These are phyloP conservation scores for Arthrobotrys musiformis DNA, from an alignment of 2,329 filamentous ascomycete genomes.

Conservation along the genomic window DNA sequence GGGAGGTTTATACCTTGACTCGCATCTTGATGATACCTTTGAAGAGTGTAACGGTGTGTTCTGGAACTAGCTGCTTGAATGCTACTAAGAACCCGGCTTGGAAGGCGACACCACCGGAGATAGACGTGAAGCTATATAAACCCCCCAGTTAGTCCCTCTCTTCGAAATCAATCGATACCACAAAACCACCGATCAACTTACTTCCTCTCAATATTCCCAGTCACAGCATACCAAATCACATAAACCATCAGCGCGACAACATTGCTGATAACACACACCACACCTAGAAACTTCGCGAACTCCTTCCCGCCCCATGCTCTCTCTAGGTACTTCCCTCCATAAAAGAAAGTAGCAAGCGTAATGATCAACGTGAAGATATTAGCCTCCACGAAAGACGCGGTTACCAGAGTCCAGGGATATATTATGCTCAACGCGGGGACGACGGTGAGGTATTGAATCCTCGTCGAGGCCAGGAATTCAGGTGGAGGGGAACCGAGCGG, in stretches of 20 bases:
- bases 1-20: conserved; percentile 69
- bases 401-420: conserved; percentile 93
- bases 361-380: conserved; percentile 88
- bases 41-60: conserved; percentile 95
- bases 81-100: conserved; percentile 95
- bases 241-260: conserved; percentile 62
- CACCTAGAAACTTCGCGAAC: conserved; percentile 86
- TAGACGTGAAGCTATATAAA: conserved; percentile 77
- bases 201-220: conserved; percentile 34
- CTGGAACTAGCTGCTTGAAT: conserved; percentile 96
- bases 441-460: conserved; percentile 86
- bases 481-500: conserved; percentile 60
- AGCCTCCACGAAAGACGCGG: conserved; percentile 87
- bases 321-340: conserved; percentile 94
- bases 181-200: conserved; percentile 18
- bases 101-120: conserved; percentile 87
- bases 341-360: conserved; percentile 81
- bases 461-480: conserved; percentile 64
- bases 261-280: conserved; percentile 77
- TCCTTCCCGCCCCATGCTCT: conserved; percentile 93
- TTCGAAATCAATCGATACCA: not conserved
- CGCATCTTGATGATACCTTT: conserved; percentile 87
- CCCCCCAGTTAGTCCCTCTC: not conserved
- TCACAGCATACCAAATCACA: conserved; percentile 42
- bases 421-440: conserved; percentile 83